A percentile compares a stretch with the other conserved stretches of the same genome.
Evolutionary conservation across 345 rosid genomes (phyloP).

Genomic region (Cardiospermum halicacabum): DNA sequence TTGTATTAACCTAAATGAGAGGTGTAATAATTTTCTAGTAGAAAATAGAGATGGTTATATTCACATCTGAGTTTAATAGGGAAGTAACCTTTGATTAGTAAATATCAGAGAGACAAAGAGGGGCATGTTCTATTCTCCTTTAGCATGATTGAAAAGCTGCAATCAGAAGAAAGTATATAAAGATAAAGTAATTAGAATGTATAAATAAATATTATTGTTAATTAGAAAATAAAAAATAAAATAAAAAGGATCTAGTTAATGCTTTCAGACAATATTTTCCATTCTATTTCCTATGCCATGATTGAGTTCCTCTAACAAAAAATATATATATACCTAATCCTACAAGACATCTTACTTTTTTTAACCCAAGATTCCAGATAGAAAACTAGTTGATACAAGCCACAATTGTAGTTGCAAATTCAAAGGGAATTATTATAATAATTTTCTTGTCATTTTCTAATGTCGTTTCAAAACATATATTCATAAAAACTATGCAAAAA

Average conservation of each 20-base stretch:
- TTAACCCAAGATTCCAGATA: too few species aligned
- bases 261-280: too few species aligned
- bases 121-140: neutral
- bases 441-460: neutral
- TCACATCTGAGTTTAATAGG: neutral
- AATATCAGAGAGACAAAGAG: neutral
- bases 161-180: neutral
- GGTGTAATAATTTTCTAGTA: neutral
- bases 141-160: slow-evolving; percentile 42
- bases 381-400: neutral
- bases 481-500: neutral
- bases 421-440: neutral
- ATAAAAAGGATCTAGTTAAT: too few species aligned
- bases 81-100: neutral
- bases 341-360: too few species aligned
- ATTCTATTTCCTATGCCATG: too few species aligned
- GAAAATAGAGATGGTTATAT: neutral
- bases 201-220: too few species aligned
- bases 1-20: too few species aligned
- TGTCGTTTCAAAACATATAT: neutral
- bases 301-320: too few species aligned
- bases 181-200: neutral
- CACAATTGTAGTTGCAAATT: neutral
- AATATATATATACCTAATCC: too few species aligned
- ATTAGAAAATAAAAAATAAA: too few species aligned